Percentiles rank a stretch among this genome's conserved stretches.
phyloP scores from a whole-genome alignment of 2,329 filamentous ascomycete genomes.

The Fusarium xyrophilum region DNA sequence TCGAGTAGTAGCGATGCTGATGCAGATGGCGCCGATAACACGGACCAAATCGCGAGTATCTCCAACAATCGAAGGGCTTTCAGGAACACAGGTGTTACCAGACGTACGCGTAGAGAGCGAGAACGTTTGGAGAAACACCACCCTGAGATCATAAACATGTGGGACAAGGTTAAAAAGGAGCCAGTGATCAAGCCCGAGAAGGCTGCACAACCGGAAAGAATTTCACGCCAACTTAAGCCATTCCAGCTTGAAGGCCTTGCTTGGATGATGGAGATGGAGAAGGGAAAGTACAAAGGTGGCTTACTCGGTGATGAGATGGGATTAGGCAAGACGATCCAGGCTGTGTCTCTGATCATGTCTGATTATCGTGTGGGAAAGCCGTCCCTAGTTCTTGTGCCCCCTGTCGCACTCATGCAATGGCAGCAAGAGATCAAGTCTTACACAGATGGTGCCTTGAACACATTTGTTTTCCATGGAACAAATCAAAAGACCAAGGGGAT shows the following conservation, averaged over 20 bases:
- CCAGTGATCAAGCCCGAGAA: conserved; percentile 66
- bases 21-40: not conserved
- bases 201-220: conserved; percentile 66
- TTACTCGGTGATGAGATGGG: conserved; percentile 98
- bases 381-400: conserved; percentile 87
- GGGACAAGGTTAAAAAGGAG: conserved; percentile 74
- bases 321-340: conserved; percentile 97
- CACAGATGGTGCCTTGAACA: conserved; percentile 88
- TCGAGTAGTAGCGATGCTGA: conserved; percentile 36
- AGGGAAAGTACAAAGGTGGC: conserved; percentile 84
- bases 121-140: conserved; percentile 76
- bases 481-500: conserved; percentile 83
- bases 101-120: conserved; percentile 57
- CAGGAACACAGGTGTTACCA: conserved; percentile 36
- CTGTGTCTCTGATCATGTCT: conserved; percentile 97
- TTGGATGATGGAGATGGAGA: conserved; percentile 94
- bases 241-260: conserved; percentile 94
- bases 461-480: conserved; percentile 87
- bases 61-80: conserved; percentile 47
- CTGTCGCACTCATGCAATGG: conserved; percentile 97
- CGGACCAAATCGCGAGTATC: conserved; percentile 24
- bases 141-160: conserved; percentile 83
- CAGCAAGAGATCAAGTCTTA: conserved; percentile 79
- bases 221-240: conserved; percentile 84
- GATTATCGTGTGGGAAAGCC: conserved; percentile 86